A percentile compares a stretch with the other conserved stretches of the same genome.
Evolutionary conservation across 345 rosid species (phyloP).

Genomic region (Boechera divaricarpa): DNA sequence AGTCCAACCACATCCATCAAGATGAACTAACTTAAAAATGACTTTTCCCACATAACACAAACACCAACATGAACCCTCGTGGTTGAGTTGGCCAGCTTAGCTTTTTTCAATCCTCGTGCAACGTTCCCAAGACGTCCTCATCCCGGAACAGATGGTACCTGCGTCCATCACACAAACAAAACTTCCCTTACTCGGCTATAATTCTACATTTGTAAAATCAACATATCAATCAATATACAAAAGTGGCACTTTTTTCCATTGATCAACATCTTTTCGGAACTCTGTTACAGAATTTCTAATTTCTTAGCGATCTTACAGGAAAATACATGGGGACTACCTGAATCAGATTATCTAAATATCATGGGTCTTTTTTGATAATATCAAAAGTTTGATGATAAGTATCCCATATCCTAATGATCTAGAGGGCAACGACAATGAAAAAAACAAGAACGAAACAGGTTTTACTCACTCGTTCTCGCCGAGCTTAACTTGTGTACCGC

Average conservation of each 20-base stretch:
- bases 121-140: constrained; percentile 84
- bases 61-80: neutral
- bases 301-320: no score
- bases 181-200: neutral
- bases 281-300: neutral
- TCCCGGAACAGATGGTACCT: constrained; percentile 76
- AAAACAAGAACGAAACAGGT: no score
- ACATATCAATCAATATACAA: neutral
- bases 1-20: constrained; percentile 20
- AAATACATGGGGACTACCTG: no score
- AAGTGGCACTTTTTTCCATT: neutral
- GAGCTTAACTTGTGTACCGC: constrained; percentile 80
- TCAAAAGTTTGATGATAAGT: neutral
- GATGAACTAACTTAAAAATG: constrained; percentile 28
- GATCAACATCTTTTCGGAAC: neutral
- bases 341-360: neutral
- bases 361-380: neutral
- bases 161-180: constrained; percentile 32
- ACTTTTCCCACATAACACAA: neutral
- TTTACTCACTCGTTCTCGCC: constrained; percentile 73
- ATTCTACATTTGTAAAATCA: neutral
- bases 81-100: neutral
- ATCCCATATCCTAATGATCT: neutral
- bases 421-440: neutral
- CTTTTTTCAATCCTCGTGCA: constrained; percentile 55